Conservation (phyloP, 2,329 filamentous ascomycete species). For the Arthrobotrys entomopaga region DNA sequence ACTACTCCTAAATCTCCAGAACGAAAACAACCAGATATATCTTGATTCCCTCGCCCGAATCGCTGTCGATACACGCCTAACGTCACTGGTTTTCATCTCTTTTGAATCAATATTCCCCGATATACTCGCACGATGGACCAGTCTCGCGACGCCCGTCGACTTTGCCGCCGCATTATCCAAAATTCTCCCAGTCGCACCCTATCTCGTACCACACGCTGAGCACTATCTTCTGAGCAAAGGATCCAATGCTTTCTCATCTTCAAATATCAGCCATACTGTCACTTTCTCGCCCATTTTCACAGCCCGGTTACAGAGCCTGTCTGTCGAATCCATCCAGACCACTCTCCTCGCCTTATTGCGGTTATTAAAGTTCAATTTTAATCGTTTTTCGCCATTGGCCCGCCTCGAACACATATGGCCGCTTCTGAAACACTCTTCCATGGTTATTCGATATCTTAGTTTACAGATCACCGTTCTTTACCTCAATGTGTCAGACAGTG, state of each 20-base stretch:
- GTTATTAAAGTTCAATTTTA: slow-evolving; percentile 78
- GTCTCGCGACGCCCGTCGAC: slow-evolving; percentile 60
- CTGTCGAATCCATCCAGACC: slow-evolving; percentile 62
- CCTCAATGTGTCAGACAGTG: slow-evolving; percentile 49
- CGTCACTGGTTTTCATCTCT: slow-evolving; percentile 53
- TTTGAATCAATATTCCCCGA: slow-evolving; percentile 58
- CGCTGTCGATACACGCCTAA: slow-evolving; percentile 57
- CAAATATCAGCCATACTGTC: slow-evolving; percentile 40
- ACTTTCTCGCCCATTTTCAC: slow-evolving; percentile 60
- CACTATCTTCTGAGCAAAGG: slow-evolving; percentile 61
- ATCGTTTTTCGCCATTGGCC: slow-evolving; percentile 73
- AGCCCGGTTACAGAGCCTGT: slow-evolving; percentile 60
- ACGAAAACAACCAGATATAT: slow-evolving; percentile 59
- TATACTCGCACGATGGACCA: slow-evolving; percentile 58
- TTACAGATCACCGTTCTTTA: slow-evolving; percentile 43
- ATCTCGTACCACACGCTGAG: slow-evolving; percentile 78
- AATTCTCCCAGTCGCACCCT: slow-evolving; percentile 82
- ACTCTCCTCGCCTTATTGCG: slow-evolving; percentile 78
- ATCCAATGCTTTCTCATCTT: slow-evolving; percentile 21
- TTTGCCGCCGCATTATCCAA: slow-evolving; percentile 79
- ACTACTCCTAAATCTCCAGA: slow-evolving; percentile 38
- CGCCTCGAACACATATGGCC: slow-evolving; percentile 74
- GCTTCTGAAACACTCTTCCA: slow-evolving; percentile 70
- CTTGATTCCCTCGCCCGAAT: slow-evolving; percentile 58
- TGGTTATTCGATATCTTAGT: slow-evolving; percentile 27